These are phyloP conservation scores for Maudiozyma saulgeensis DNA, from an alignment of 805 yeast species.

Conservation along the genomic window DNA sequence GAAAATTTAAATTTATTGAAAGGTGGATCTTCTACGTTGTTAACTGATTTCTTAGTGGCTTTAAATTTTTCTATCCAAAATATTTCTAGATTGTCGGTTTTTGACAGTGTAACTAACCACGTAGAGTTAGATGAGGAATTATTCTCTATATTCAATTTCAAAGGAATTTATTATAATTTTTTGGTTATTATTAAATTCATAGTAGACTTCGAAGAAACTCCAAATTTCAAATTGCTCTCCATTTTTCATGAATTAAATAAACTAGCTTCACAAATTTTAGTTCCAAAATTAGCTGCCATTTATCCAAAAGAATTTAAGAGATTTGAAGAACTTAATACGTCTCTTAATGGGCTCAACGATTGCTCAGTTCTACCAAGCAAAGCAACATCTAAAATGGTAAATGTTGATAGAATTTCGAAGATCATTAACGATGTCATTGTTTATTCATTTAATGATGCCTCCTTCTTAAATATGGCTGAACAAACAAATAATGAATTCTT, in stretches of 20 bases:
- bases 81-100: constrained; percentile 16
- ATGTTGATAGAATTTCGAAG: constrained; percentile 20
- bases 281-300: constrained; percentile 17
- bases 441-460: constrained; percentile 26
- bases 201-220: constrained; percentile 26
- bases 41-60: constrained; percentile 26
- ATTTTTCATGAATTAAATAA: constrained; percentile 25
- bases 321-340: constrained; percentile 10
- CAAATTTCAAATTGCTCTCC: constrained; percentile 26
- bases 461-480: constrained; percentile 25
- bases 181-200: constrained; percentile 24
- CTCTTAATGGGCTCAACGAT: background rate
- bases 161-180: constrained; percentile 26
- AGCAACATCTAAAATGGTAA: constrained; percentile 4
- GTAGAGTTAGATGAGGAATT: constrained; percentile 14
- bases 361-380: background rate
- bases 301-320: constrained; percentile 18
- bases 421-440: constrained; percentile 25
- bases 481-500: constrained; percentile 19
- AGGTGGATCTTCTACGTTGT: constrained; percentile 20
- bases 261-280: constrained; percentile 19
- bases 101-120: constrained; percentile 8
- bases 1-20: constrained; percentile 16
- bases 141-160: constrained; percentile 23
- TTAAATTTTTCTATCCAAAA: constrained; percentile 28